Conservation (phyloP, 441 rosid species). For the Adansonia madagascariensis region DNA sequence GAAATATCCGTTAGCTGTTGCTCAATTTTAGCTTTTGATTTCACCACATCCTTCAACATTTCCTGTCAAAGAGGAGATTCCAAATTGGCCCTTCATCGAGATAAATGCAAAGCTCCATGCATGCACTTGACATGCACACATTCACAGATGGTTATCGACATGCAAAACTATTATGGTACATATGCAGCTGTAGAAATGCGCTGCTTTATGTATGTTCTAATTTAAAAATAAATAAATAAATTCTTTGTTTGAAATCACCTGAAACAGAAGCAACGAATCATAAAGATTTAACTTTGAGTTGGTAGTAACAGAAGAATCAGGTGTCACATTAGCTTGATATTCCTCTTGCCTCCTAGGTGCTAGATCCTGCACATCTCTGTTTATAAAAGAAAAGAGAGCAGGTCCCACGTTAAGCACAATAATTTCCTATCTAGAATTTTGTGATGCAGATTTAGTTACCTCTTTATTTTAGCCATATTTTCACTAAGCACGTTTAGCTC, state of each 20-base stretch:
- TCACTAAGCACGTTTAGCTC: constrained; percentile 58
- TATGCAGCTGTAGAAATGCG: background rate
- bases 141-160: background rate
- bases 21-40: constrained; percentile 80
- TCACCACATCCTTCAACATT: constrained; percentile 62
- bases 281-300: constrained; percentile 59
- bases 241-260: constrained; percentile 49
- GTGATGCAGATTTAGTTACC: constrained; percentile 41
- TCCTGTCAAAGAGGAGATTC: constrained; percentile 48
- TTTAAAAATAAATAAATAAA: background rate
- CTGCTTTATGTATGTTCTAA: background rate
- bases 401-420: background rate
- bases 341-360: constrained; percentile 53
- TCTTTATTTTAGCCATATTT: constrained; percentile 62
- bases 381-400: constrained; percentile 34
- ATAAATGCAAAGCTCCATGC: background rate
- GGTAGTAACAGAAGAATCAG: constrained; percentile 62
- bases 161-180: background rate
- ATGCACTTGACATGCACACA: background rate
- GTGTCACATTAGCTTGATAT: constrained; percentile 55
- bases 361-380: constrained; percentile 58
- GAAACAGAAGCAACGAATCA: constrained; percentile 50
- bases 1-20: constrained; percentile 65
- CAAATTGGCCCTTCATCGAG: background rate
- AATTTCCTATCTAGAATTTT: background rate